A percentile compares a stretch with the other conserved stretches of the same genome.
These are phyloP conservation scores for Exidia glandulosa DNA, from an alignment of 768 basidiomycete species.

Conservation along the genomic window DNA sequence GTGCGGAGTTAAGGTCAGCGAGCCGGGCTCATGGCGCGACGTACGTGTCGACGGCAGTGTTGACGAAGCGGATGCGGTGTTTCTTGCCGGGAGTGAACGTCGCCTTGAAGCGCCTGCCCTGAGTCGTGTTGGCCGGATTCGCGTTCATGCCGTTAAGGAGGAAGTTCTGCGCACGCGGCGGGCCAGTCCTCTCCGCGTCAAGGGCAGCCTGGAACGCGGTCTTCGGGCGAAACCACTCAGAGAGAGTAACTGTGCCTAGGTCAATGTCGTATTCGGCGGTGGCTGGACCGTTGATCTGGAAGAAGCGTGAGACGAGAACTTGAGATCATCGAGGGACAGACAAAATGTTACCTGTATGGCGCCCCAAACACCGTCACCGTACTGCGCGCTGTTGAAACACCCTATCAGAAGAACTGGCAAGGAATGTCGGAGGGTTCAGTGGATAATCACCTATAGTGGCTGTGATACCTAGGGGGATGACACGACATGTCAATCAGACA, in stretches of 20 bases:
- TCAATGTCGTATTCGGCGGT: not conserved
- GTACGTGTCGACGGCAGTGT: not conserved
- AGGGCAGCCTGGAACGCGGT: not conserved
- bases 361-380: not conserved
- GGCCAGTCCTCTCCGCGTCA: not conserved
- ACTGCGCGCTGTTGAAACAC: not conserved
- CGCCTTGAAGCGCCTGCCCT: not conserved
- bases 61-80: conserved; percentile 4
- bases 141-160: not conserved
- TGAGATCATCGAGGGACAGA: too few species aligned
- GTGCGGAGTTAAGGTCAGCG: too few species aligned
- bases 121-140: not conserved
- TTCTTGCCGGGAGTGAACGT: conserved; percentile 3
- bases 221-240: not conserved
- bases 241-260: not conserved
- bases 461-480: too few species aligned
- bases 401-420: too few species aligned
- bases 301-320: too few species aligned
- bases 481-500: too few species aligned
- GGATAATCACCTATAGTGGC: too few species aligned
- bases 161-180: not conserved
- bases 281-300: not conserved
- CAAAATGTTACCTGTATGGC: too few species aligned
- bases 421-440: too few species aligned
- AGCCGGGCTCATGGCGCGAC: not conserved